Percentiles rank a stretch among this genome's conserved stretches.
Conservation (phyloP, 495 filamentous ascomycete genomes). For the Amniculicola lignicola region DNA sequence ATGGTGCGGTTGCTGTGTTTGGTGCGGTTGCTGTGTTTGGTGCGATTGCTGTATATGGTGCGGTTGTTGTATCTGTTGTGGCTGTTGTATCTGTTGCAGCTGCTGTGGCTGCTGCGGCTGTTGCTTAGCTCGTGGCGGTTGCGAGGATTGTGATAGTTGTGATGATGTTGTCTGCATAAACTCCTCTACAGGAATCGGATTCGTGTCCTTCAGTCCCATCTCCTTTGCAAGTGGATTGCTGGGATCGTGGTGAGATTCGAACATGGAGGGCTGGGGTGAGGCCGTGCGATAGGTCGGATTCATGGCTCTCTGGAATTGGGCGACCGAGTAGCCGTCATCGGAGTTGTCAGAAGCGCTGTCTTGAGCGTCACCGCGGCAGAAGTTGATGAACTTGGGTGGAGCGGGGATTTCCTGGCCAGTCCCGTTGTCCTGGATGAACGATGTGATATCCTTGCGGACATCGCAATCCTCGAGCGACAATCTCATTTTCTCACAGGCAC, state of each 20-base stretch:
- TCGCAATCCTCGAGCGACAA: constrained; percentile 92
- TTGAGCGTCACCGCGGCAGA: constrained; percentile 81
- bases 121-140: background rate
- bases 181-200: background rate
- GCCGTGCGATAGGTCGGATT: constrained; percentile 93
- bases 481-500: constrained; percentile 95
- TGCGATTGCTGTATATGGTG: constrained; percentile 3
- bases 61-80: background rate
- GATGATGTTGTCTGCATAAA: no score
- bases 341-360: constrained; percentile 79
- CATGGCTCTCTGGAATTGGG: constrained; percentile 90
- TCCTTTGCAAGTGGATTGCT: constrained; percentile 64
- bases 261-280: constrained; percentile 81
- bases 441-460: constrained; percentile 89
- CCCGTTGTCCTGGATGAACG: constrained; percentile 83
- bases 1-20: background rate
- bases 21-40: background rate
- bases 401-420: constrained; percentile 98
- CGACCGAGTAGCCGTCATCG: constrained; percentile 87
- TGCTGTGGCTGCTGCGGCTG: background rate
- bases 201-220: constrained; percentile 53
- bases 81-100: background rate
- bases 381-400: constrained; percentile 97
- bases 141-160: no score
- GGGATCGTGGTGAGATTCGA: constrained; percentile 85